phyloP scores from a whole-genome alignment of 1,284 basidiomycete species.

The Microbotryum violaceum region DNA sequence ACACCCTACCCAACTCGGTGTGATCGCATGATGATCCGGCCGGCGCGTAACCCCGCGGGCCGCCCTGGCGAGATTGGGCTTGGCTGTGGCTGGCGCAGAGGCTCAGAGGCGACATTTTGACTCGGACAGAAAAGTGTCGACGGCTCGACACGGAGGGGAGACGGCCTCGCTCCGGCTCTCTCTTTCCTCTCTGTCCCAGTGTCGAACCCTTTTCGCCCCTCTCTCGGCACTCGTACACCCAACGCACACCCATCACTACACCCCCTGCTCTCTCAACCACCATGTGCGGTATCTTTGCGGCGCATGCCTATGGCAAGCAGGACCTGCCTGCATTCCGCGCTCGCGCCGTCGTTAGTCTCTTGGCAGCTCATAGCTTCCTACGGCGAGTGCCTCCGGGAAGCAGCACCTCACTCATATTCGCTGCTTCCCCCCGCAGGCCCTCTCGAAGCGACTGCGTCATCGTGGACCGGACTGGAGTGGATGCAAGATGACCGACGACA shows the following conservation, averaged over 20 bases:
- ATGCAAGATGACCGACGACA: conserved; percentile 72
- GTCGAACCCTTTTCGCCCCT: too few relatives aligned
- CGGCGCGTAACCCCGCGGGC: too few relatives aligned
- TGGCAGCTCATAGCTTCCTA: neutral
- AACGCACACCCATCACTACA: neutral
- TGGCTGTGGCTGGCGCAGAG: too few relatives aligned
- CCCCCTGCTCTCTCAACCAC: neutral
- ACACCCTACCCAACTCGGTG: too few relatives aligned
- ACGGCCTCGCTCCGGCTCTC: too few relatives aligned
- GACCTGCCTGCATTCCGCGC: conserved; percentile 27
- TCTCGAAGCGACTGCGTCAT: conserved; percentile 78
- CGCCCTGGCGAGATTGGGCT: too few relatives aligned
- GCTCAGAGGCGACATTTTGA: too few relatives aligned
- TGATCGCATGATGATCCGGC: too few relatives aligned
- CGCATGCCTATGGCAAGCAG: conserved; percentile 22
- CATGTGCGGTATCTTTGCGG: conserved; percentile 33
- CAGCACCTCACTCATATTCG: neutral
- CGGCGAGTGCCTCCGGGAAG: too few relatives aligned
- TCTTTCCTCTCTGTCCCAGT: too few relatives aligned
- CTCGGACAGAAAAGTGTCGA: too few relatives aligned
- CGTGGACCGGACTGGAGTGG: conserved; percentile 96
- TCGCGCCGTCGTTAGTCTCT: conserved; percentile 23
- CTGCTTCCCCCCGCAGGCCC: conserved; percentile 2
- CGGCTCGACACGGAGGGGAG: too few relatives aligned
- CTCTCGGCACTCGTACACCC: neutral